Percentiles rank a stretch among this genome's conserved stretches.
These are phyloP conservation scores for Vitis vinifera DNA, from an alignment of 164 flowering plant species.

Conservation along the genomic window DNA sequence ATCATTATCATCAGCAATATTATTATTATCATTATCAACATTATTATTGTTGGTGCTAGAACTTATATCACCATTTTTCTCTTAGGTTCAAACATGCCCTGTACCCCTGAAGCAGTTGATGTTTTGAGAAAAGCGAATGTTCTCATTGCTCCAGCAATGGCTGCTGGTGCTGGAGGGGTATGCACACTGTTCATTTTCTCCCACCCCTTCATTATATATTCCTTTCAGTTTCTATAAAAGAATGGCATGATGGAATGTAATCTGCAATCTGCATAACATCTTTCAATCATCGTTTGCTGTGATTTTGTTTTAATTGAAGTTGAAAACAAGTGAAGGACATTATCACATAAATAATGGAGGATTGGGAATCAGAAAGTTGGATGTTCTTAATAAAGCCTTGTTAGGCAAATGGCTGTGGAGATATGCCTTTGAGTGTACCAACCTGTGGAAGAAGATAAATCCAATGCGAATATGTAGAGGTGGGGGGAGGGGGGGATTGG, in stretches of 20 bases:
- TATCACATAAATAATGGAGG: too few species aligned
- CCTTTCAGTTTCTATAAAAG: background rate
- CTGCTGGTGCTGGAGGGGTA: constrained; percentile 99
- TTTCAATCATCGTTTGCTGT: background rate
- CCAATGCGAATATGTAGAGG: too few species aligned
- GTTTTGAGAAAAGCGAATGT: constrained; percentile 84
- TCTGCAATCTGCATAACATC: constrained; percentile 1
- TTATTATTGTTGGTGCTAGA: too few species aligned
- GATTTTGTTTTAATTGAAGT: background rate
- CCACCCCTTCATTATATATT: background rate
- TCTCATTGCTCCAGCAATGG: constrained; percentile 93
- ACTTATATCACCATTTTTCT: background rate
- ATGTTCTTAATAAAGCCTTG: too few species aligned
- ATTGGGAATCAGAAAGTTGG: too few species aligned
- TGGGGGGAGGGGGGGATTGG: too few species aligned
- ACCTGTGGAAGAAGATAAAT: too few species aligned
- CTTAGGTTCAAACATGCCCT: constrained; percentile 96
- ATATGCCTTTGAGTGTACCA: too few species aligned
- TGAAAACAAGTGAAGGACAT: background rate
- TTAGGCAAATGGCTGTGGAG: too few species aligned
- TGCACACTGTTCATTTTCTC: constrained; percentile 9
- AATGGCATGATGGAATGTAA: background rate
- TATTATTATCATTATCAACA: too few species aligned
- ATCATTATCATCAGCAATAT: background rate
- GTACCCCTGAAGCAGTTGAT: constrained; percentile 93